A percentile compares a stretch with the other conserved stretches of the same genome.
These are phyloP conservation scores for Annulohypoxylon truncatum DNA, from an alignment of 2,329 filamentous ascomycete genomes.

Conservation along the genomic window DNA sequence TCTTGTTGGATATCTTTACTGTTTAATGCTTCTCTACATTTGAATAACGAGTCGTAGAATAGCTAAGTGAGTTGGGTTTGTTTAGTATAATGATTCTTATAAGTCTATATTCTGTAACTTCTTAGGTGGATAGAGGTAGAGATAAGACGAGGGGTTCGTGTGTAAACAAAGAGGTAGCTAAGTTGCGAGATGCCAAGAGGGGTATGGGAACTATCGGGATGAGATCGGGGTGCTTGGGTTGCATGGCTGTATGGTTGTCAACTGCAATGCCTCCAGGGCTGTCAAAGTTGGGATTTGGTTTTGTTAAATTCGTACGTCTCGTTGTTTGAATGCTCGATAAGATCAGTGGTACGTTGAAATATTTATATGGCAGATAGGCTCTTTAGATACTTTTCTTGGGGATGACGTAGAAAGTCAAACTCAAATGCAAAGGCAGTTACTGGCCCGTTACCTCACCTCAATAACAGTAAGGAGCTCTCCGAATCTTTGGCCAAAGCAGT, in stretches of 20 bases:
- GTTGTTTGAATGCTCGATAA: neutral
- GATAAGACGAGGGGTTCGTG: neutral
- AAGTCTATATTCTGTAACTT: neutral
- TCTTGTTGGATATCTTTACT: neutral
- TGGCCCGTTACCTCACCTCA: neutral
- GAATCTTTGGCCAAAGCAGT: slow-evolving; percentile 19
- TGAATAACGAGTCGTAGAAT: no score
- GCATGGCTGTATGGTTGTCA: neutral
- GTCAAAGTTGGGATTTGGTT: neutral
- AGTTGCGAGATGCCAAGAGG: neutral
- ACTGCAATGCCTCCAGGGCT: neutral
- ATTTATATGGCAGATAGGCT: neutral
- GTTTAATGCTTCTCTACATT: neutral
- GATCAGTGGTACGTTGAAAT: neutral
- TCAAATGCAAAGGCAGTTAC: neutral
- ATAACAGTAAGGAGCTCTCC: slow-evolving; percentile 9
- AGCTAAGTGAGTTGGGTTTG: neutral
- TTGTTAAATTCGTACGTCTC: neutral
- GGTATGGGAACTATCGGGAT: neutral
- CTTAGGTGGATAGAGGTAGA: neutral
- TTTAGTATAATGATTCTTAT: neutral
- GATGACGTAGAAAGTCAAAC: neutral
- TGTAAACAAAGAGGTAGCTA: neutral
- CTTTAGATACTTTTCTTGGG: neutral
- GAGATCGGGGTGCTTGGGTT: neutral